Evolutionary conservation across 768 basidiomycete genomes (phyloP).

Genomic region (Tephrocybe rancida): DNA sequence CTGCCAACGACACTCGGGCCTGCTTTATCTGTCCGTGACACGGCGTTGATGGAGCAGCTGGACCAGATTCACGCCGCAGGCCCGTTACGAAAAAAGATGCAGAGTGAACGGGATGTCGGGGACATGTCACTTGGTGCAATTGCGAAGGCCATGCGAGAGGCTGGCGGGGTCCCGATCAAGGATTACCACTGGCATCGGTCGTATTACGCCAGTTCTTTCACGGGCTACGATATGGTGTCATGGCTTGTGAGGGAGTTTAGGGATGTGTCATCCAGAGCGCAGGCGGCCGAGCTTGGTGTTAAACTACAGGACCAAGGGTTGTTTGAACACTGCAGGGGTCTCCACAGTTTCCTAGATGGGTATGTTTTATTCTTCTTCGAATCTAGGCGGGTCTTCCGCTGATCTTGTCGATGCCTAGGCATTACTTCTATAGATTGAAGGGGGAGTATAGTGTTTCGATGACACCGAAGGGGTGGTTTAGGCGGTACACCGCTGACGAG

Average conservation of each 20-base stretch:
- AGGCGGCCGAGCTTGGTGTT: conserved; percentile 78
- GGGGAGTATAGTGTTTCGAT: conserved; percentile 74
- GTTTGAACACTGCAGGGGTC: conserved; percentile 79
- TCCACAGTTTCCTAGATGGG: conserved; percentile 90
- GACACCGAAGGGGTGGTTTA: conserved; percentile 79
- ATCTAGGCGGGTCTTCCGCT: neutral
- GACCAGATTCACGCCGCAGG: conserved; percentile 79
- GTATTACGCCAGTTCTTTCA: conserved; percentile 82
- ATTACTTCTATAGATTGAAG: conserved; percentile 87
- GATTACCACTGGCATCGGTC: conserved; percentile 81
- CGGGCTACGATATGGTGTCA: conserved; percentile 85
- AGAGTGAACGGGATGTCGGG: conserved; percentile 71
- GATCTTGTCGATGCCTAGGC: conserved; percentile 41
- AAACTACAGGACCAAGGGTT: conserved; percentile 80
- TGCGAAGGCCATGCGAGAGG: conserved; percentile 84
- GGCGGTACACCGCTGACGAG: conserved; percentile 52
- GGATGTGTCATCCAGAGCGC: conserved; percentile 82
- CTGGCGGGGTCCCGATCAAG: conserved; percentile 83
- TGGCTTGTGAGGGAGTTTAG: conserved; percentile 93
- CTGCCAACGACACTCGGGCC: conserved; percentile 87
- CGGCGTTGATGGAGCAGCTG: conserved; percentile 74
- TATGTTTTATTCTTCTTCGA: conserved; percentile 35
- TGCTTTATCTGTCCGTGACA: conserved; percentile 77
- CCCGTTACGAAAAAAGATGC: conserved; percentile 78
- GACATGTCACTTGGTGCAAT: conserved; percentile 66